These are phyloP conservation scores for Coemansia sp. DNA, from an alignment of 192 early-diverging fungal genomes.

Conservation along the genomic window DNA sequence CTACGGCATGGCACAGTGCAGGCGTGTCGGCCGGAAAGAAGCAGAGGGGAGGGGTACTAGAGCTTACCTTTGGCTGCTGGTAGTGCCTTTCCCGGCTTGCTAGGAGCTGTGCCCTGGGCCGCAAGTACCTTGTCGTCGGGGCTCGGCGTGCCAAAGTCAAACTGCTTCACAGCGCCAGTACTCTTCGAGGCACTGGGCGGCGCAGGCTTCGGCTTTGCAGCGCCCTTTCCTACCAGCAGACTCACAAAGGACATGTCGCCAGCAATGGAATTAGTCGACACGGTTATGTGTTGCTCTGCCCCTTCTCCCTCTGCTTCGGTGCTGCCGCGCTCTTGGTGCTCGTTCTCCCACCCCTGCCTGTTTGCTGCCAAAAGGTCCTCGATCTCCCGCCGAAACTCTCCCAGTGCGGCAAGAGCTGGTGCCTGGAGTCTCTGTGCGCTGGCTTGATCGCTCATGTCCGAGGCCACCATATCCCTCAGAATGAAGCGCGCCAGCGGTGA, in stretches of 20 bases:
- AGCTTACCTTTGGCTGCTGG: conserved; percentile 25
- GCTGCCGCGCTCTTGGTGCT: neutral
- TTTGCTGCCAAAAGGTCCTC: conserved; percentile 8
- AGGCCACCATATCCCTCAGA: no score
- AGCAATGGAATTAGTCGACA: conserved; percentile 4
- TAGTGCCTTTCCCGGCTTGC: conserved; percentile 8
- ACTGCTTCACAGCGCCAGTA: conserved; percentile 21
- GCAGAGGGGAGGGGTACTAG: conserved; percentile 1
- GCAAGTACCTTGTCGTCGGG: conserved; percentile 73
- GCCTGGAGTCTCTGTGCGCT: neutral
- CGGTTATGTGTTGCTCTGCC: neutral
- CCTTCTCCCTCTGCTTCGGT: neutral
- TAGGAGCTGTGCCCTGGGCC: conserved; percentile 45
- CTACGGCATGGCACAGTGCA: neutral
- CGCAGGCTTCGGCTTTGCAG: no score
- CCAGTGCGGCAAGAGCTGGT: neutral
- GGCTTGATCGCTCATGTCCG: no score
- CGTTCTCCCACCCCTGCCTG: neutral
- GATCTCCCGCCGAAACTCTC: conserved; percentile 15
- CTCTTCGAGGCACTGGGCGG: no score
- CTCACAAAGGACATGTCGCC: conserved; percentile 34
- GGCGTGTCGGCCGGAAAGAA: conserved; percentile 3
- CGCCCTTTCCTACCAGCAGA: conserved; percentile 19
- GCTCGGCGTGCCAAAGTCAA: conserved; percentile 73
- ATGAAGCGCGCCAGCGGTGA: conserved; percentile 42